These are phyloP conservation scores for Perkinsus marinus DNA, from an alignment of 169 alveolate species.

Conservation along the genomic window DNA sequence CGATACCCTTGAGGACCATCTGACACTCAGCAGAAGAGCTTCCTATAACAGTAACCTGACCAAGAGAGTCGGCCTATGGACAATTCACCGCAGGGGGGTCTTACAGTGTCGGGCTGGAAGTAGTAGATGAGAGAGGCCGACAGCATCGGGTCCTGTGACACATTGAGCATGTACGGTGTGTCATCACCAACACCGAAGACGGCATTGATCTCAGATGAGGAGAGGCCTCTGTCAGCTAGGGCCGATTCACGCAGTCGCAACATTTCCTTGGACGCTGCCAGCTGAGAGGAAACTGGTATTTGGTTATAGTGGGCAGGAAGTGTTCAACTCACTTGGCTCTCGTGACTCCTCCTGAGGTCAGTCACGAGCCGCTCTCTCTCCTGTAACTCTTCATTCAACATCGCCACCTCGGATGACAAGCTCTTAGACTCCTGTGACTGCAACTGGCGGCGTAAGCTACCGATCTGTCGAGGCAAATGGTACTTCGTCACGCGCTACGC, in stretches of 20 bases:
- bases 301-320: background rate
- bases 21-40: background rate
- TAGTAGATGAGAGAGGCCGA: conserved; percentile 8
- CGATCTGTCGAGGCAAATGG: background rate
- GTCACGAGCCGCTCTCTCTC: background rate
- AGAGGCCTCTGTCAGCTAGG: background rate
- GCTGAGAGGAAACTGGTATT: background rate
- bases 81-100: background rate
- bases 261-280: background rate
- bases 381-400: background rate
- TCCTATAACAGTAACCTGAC: background rate
- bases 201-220: background rate
- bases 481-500: background rate
- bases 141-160: background rate
- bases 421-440: background rate
- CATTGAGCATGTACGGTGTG: background rate
- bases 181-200: background rate
- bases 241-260: background rate
- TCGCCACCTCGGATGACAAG: background rate
- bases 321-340: background rate
- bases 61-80: background rate
- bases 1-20: background rate
- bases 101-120: background rate
- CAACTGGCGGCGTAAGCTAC: background rate
- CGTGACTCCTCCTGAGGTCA: background rate